Evolutionary conservation across 2,329 filamentous ascomycete genomes (phyloP), one percentile per base, ranked within the genome.

Genomic region (Talaromyces atroroseus): DNA sequence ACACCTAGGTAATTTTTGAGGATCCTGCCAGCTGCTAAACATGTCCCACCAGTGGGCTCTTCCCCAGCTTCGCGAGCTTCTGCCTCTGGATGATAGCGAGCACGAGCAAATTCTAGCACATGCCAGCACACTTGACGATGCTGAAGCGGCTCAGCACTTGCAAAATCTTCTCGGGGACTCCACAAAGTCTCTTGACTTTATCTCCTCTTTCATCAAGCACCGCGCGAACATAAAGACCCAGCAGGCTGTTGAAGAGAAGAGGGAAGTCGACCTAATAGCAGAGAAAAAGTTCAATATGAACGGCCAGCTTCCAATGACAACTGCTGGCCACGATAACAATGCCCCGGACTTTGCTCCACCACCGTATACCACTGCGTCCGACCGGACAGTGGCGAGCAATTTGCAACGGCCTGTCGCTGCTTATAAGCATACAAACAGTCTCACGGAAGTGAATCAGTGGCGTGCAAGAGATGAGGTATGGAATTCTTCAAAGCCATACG

Each of bases 391-490:
- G 5, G 26, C 11, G 45, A 45, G 44, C n/a, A 24, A 36, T 20
- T 32, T 44, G 3, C 26, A 11, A 3, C 18, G n/a, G 6, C 20
- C 5, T 34, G 44, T 18, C 18, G 18, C 24, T 12, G 5, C 14
- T 42, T 7, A 44, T 40, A 20, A 6, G 10, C 71, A 76, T 58
- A 71, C 68, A 6, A 76, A 76, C 60, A 52, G 59, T n/a, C 68
- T 76, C 12, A 74, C 73, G 45, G 60, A 71, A 61, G 74, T 73
- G 29, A 71, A 63, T 8, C 61, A 64, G 26, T 26, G 74, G 10
- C 71, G 74, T 42, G 74, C 71, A 42, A 57, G 59, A 53, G 74
- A 76, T 60, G 74, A 76, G 66, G 70, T 72, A 44, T 5, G 58
- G 7, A n/a, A 42, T 20, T 29, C 2, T 23, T 7, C n/a, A 42